Percentiles rank a stretch among this genome's conserved stretches.
These are phyloP conservation scores for Cercophora sp. DNA, from an alignment of 495 filamentous ascomycete genomes.

Conservation along the genomic window DNA sequence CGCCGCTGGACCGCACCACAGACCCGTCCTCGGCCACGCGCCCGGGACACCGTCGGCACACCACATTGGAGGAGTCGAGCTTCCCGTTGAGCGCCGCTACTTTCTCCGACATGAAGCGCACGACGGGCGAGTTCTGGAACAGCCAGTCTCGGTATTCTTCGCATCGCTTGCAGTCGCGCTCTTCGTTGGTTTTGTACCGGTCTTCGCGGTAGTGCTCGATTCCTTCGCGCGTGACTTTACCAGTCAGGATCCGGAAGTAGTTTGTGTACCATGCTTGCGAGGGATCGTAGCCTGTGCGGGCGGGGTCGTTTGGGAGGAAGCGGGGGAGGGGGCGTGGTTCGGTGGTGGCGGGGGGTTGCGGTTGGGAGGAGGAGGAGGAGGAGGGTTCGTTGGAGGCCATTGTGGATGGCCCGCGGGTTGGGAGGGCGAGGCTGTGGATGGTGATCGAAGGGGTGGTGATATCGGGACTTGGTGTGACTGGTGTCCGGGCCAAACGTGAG, in stretches of 20 bases:
- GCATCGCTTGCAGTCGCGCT: constrained; percentile 68
- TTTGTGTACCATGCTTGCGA: constrained; percentile 65
- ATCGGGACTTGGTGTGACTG: background rate
- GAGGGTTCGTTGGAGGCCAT: background rate
- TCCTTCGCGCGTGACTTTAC: constrained; percentile 63
- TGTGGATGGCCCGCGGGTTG: background rate
- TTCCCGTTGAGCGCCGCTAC: constrained; percentile 70
- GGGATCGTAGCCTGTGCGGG: constrained; percentile 59
- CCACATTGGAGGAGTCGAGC: constrained; percentile 69
- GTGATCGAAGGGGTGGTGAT: background rate
- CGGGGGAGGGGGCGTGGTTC: constrained; percentile 15
- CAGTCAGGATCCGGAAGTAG: constrained; percentile 72
- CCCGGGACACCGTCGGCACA: constrained; percentile 69
- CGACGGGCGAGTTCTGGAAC: constrained; percentile 74
- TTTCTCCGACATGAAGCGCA: constrained; percentile 79
- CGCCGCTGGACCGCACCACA: constrained; percentile 57
- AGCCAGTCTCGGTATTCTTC: constrained; percentile 75
- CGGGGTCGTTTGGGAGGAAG: constrained; percentile 45
- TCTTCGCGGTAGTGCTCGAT: constrained; percentile 65
- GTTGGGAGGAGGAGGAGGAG: background rate
- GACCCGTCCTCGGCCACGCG: constrained; percentile 39
- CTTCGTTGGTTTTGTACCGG: constrained; percentile 63
- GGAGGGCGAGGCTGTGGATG: background rate
- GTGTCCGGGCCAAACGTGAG: too few species aligned
- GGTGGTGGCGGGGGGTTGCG: background rate